phyloP scores from a whole-genome alignment of 2,329 filamentous ascomycete genomes.

The Pseudogymnoascus sp. region DNA sequence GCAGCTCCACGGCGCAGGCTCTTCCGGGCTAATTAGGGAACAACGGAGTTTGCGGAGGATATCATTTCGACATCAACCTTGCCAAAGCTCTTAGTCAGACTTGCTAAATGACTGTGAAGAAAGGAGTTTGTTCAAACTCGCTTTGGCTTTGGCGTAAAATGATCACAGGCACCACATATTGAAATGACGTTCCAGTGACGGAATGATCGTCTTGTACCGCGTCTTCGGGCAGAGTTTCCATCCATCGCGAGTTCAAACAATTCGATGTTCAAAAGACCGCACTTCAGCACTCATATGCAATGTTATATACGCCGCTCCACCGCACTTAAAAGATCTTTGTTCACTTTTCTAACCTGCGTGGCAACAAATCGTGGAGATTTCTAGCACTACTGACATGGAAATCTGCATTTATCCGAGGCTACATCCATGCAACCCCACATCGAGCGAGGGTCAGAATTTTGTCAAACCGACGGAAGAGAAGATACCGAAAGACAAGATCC shows the following conservation, averaged over 20 bases:
- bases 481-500: neutral
- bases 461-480: neutral
- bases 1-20: neutral
- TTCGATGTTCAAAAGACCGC: slow-evolving; percentile 39
- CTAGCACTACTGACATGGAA: neutral
- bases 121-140: neutral
- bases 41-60: neutral
- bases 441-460: slow-evolving; percentile 34
- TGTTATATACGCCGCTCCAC: neutral
- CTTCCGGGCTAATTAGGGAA: neutral
- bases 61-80: neutral
- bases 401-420: neutral
- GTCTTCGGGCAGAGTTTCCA: slow-evolving; percentile 41
- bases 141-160: neutral
- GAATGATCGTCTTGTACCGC: slow-evolving; percentile 38
- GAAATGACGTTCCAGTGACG: neutral
- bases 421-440: neutral
- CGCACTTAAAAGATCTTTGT: neutral
- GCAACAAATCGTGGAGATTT: neutral
- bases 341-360: neutral
- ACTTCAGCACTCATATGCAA: slow-evolving; percentile 23
- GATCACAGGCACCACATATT: neutral
- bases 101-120: neutral
- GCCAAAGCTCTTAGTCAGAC: neutral
- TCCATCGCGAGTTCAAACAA: slow-evolving; percentile 40